Percentiles rank a stretch among this genome's conserved stretches.
These are phyloP conservation scores for Raffaelea albimanens DNA, from an alignment of 2,329 filamentous ascomycete genomes.

Conservation along the genomic window DNA sequence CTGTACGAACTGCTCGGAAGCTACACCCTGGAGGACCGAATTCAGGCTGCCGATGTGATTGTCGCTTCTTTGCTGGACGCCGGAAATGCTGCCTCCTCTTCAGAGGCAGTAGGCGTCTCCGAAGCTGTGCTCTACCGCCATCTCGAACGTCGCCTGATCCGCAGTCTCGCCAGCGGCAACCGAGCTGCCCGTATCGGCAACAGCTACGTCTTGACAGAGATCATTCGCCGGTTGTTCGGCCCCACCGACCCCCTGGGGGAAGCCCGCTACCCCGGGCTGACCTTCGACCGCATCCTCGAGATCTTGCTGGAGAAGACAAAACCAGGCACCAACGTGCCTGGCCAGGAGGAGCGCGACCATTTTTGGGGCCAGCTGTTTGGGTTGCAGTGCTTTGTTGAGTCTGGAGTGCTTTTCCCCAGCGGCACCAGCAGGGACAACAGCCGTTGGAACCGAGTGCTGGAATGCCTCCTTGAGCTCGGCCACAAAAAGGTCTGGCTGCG, in stretches of 20 bases:
- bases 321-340: constrained; percentile 41
- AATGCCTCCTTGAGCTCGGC: constrained; percentile 63
- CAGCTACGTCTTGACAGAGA: constrained; percentile 77
- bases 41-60: constrained; percentile 49
- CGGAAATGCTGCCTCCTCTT: neutral
- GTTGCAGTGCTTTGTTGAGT: constrained; percentile 75
- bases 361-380: constrained; percentile 81
- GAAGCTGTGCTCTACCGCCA: constrained; percentile 48
- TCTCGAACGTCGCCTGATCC: constrained; percentile 62
- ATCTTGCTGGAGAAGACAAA: constrained; percentile 47
- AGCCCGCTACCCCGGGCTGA: constrained; percentile 40
- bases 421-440: constrained; percentile 28
- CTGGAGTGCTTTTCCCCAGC: constrained; percentile 59
- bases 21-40: constrained; percentile 45
- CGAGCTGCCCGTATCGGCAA: constrained; percentile 86
- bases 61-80: constrained; percentile 42
- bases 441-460: constrained; percentile 59
- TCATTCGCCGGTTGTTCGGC: constrained; percentile 60
- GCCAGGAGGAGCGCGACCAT: constrained; percentile 77
- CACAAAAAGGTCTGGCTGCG: constrained; percentile 82
- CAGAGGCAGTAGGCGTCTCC: constrained; percentile 25
- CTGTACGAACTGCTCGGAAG: constrained; percentile 55
- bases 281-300: constrained; percentile 44
- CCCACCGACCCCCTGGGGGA: constrained; percentile 19
- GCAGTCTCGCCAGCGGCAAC: constrained; percentile 79